Base-by-base conservation (phyloP, 108 stramenopile species). In the Pseudonitzschia multiseries region DNA sequence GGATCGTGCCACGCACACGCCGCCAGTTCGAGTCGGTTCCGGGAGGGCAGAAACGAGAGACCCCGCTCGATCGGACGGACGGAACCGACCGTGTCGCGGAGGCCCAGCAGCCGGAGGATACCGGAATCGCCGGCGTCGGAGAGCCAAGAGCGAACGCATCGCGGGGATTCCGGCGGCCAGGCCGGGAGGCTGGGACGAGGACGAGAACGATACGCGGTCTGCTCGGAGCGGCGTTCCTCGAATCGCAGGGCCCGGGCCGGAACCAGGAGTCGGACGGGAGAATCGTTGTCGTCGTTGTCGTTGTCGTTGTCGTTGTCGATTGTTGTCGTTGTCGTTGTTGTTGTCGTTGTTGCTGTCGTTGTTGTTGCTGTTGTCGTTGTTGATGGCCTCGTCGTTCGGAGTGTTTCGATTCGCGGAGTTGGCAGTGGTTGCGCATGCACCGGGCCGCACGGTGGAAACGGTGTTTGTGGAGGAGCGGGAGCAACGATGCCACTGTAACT, bases 1-100 rank as follows among this genome's bases (percentile, higher is more conserved):
- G 65, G 65, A 62, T 70, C 69, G 57, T 79, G 42, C 6, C 57
- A 6, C 50, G 50, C 42, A 13, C 40, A 15, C 10, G 83, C 77
- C 5, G 83, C 66, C 9, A 44, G 15, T 14, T 80, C 22, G 17
- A 83, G 50, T 27, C 57, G 33, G n/a, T 21, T 14, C 24, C 26
- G 9, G n/a, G 50, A 43, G 61, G 66, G 50, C 4, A 51, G 28
- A 18, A 5, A 22, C 17, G 0, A 24, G 13, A 62, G 29, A 14
- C 61, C 27, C 20, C 29, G 26, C 10, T 40, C 61, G 32, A 31
- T 31, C 41, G 53, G 78, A 74, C 26, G 70, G 74, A 50, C 18
- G 8, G 72, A 43, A 18, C 69, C 69, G 22, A 57, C 41, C 14
- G 69, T 70, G 26, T 40, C n/a, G 15, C 69, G 51, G 27, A 70